phyloP scores from a whole-genome alignment of 139 green algal species.

The Nannochloris sp. region DNA sequence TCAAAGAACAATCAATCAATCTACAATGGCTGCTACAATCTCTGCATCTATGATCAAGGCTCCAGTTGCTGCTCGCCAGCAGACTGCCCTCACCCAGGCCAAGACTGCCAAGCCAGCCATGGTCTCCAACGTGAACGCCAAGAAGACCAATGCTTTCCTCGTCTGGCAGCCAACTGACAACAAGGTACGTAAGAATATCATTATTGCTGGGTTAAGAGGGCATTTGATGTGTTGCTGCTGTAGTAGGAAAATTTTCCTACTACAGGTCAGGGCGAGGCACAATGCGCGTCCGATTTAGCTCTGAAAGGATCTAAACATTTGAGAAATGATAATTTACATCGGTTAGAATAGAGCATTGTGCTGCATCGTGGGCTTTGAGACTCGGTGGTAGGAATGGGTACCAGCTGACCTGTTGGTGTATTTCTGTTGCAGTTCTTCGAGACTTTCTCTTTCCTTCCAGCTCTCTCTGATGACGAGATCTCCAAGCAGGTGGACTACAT shows the following conservation, averaged over 20 bases:
- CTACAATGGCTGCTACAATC: constrained; percentile 23
- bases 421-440: constrained; percentile 68
- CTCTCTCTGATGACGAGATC: constrained; percentile 83
- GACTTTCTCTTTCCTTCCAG: constrained; percentile 98
- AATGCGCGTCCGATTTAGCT: no score
- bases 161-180: constrained; percentile 43
- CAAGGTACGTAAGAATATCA: constrained; percentile 23
- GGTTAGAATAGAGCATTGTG: no score
- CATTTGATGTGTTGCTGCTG: neutral
- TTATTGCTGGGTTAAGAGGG: neutral
- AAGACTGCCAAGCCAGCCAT: constrained; percentile 21
- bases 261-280: neutral
- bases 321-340: no score
- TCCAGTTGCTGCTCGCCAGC: constrained; percentile 6
- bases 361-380: neutral
- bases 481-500: constrained; percentile 93
- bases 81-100: constrained; percentile 13
- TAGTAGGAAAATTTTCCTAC: neutral
- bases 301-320: no score
- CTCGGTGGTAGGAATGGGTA: neutral
- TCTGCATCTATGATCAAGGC: constrained; percentile 12
- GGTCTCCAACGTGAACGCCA: constrained; percentile 22
- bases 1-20: neutral
- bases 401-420: neutral
- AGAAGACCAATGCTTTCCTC: constrained; percentile 19